Percentiles rank a stretch among this genome's conserved stretches.
Evolutionary conservation across 371 early-diverging fungal species (phyloP).

Genomic region (Rhizopus stolonifer): DNA sequence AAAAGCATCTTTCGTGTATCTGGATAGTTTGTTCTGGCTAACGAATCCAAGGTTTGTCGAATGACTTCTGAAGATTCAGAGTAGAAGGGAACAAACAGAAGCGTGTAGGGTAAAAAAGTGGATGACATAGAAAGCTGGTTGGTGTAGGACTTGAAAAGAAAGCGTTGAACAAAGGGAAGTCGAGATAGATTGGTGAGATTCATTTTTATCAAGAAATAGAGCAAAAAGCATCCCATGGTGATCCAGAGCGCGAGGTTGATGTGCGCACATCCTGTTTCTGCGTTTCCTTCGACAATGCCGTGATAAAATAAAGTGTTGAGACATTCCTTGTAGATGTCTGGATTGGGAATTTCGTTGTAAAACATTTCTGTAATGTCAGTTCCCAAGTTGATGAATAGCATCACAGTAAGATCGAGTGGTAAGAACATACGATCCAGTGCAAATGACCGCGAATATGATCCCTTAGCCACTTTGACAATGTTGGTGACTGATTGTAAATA

Average conservation of each 20-base stretch:
- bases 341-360: constrained; percentile 21
- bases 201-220: constrained; percentile 47
- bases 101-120: constrained; percentile 27
- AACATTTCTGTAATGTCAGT: constrained; percentile 37
- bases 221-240: constrained; percentile 39
- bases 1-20: constrained; percentile 47
- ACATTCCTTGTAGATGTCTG: constrained; percentile 28
- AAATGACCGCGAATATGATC: constrained; percentile 36
- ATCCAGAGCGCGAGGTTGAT: constrained; percentile 49
- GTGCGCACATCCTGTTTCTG: constrained; percentile 28
- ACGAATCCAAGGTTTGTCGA: constrained; percentile 48
- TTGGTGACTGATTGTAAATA: constrained; percentile 43
- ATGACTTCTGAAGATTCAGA: constrained; percentile 40
- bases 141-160: constrained; percentile 14
- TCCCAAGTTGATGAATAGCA: constrained; percentile 41
- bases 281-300: constrained; percentile 25
- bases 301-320: constrained; percentile 33
- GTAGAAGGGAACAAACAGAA: constrained; percentile 46
- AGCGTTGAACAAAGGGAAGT: constrained; percentile 31
- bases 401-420: constrained; percentile 39
- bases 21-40: constrained; percentile 47
- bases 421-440: constrained; percentile 49
- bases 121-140: background rate
- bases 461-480: constrained; percentile 30
- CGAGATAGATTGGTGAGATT: constrained; percentile 45